A percentile compares a stretch with the other conserved stretches of the same genome.
phyloP scores from a whole-genome alignment of 495 filamentous ascomycete genomes.

The Cryomyces minteri region DNA sequence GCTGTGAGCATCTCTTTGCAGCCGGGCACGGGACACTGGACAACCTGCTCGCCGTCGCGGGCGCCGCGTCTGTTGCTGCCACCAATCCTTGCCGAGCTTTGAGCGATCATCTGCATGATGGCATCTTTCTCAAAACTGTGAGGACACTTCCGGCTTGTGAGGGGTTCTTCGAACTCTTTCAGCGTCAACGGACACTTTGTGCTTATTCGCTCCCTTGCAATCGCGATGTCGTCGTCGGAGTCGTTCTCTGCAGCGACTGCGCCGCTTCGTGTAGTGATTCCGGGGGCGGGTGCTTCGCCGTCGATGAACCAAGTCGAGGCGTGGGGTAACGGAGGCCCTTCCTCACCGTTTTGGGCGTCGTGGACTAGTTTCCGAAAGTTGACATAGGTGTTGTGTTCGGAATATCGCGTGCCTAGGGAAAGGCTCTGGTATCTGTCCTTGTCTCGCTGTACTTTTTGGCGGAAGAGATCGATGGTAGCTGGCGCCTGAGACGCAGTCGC shows the following conservation, averaged over 20 bases:
- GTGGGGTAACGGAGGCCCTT: slow-evolving; percentile 43
- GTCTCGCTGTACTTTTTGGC: slow-evolving; percentile 6
- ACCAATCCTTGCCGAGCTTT: slow-evolving; percentile 8
- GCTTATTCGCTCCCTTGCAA: slow-evolving; percentile 47
- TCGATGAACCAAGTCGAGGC: slow-evolving; percentile 51
- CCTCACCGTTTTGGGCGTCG: slow-evolving; percentile 50
- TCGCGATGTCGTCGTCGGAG: slow-evolving; percentile 56
- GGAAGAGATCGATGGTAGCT: slow-evolving; percentile 11
- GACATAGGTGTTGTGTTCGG: slow-evolving; percentile 59
- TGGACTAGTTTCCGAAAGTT: slow-evolving; percentile 62
- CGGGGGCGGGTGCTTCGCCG: slow-evolving; percentile 15
- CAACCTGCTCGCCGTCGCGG: not conserved
- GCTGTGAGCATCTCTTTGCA: slow-evolving; percentile 20
- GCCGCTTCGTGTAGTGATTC: slow-evolving; percentile 12
- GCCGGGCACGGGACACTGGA: slow-evolving; percentile 24
- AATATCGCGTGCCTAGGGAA: slow-evolving; percentile 31
- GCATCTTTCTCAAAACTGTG: slow-evolving; percentile 68
- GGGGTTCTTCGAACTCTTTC: slow-evolving; percentile 48
- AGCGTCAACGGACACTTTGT: slow-evolving; percentile 73
- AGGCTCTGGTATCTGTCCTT: slow-evolving; percentile 16
- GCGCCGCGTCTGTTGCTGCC: not conserved
- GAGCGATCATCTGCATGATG: slow-evolving; percentile 37
- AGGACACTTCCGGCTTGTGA: slow-evolving; percentile 57
- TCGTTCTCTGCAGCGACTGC: slow-evolving; percentile 17
- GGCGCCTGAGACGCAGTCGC: not conserved